Percentiles rank a stretch among this genome's conserved stretches.
Evolutionary conservation across 345 rosid genomes (phyloP).

Genomic region (Xanthoceras sorbifolium): DNA sequence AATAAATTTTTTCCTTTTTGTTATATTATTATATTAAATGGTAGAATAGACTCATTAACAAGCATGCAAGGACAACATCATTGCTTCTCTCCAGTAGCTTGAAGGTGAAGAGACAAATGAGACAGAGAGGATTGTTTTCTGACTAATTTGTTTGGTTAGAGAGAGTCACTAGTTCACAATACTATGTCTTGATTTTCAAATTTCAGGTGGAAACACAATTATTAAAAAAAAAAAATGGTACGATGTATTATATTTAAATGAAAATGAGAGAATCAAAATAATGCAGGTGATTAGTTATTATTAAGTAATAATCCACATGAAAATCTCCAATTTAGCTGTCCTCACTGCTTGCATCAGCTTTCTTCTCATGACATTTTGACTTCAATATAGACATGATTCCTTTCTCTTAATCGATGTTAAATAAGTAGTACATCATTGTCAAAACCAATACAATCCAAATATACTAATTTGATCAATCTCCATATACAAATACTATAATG

Average conservation of each 20-base stretch:
- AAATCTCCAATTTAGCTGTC: slow-evolving; percentile 6
- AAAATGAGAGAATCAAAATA: neutral
- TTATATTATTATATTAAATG: too few relatives aligned
- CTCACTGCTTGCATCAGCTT: slow-evolving; percentile 15
- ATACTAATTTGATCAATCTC: neutral
- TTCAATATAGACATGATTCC: neutral
- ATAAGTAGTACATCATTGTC: neutral
- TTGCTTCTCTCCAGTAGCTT: neutral
- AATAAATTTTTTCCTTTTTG: too few relatives aligned
- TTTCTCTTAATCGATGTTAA: neutral
- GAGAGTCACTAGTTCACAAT: too few relatives aligned
- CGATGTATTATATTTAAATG: neutral
- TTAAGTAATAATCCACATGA: neutral
- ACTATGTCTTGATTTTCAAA: too few relatives aligned
- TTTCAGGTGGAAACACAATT: too few relatives aligned
- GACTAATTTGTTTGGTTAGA: neutral
- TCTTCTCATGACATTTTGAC: neutral
- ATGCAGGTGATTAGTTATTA: neutral
- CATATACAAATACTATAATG: neutral
- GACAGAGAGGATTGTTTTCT: neutral
- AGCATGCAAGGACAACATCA: neutral
- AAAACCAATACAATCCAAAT: neutral
- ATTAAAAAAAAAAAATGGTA: too few relatives aligned
- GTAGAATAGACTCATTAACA: neutral
- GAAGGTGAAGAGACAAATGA: neutral